These are phyloP conservation scores for Globisporangium echinulatum DNA, from an alignment of 352 stramenopile species.

Conservation along the genomic window DNA sequence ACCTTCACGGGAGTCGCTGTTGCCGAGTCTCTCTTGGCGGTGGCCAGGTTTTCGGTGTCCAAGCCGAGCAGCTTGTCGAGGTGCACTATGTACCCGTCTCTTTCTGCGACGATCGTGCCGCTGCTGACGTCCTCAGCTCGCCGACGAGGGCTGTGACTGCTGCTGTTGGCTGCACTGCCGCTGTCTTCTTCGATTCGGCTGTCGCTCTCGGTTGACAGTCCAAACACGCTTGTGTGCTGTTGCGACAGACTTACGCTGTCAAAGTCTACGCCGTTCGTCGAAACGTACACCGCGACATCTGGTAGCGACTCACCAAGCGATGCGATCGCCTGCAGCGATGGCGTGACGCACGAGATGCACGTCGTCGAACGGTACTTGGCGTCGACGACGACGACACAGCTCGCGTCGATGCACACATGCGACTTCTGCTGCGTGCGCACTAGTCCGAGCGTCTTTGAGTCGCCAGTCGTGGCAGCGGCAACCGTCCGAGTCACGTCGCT, in stretches of 20 bases:
- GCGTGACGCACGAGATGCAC: conserved; percentile 34
- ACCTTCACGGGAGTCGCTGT: background rate
- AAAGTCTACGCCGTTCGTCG: conserved; percentile 53
- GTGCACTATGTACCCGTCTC: conserved; percentile 13
- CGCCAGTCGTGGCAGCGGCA: background rate
- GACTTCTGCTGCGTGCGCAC: background rate
- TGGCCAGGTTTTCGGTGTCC: background rate
- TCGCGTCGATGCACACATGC: conserved; percentile 32
- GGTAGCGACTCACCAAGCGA: conserved; percentile 4
- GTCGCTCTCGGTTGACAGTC: background rate
- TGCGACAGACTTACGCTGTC: conserved; percentile 50
- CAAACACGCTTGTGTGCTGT: conserved; percentile 13
- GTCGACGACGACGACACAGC: conserved; percentile 33
- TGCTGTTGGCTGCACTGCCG: background rate
- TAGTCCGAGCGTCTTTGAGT: background rate
- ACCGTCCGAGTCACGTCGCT: no score
- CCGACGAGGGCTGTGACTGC: background rate
- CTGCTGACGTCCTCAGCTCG: background rate
- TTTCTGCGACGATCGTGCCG: conserved; percentile 5
- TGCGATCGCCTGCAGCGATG: conserved; percentile 21
- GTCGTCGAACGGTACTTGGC: conserved; percentile 46
- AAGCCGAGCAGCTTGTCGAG: background rate
- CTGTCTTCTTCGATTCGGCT: conserved; percentile 8
- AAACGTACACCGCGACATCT: conserved; percentile 35
- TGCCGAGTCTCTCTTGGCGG: background rate